Base-by-base conservation (phyloP, 1,284 basidiomycete genomes). In the Heterobasidion irregulare region DNA sequence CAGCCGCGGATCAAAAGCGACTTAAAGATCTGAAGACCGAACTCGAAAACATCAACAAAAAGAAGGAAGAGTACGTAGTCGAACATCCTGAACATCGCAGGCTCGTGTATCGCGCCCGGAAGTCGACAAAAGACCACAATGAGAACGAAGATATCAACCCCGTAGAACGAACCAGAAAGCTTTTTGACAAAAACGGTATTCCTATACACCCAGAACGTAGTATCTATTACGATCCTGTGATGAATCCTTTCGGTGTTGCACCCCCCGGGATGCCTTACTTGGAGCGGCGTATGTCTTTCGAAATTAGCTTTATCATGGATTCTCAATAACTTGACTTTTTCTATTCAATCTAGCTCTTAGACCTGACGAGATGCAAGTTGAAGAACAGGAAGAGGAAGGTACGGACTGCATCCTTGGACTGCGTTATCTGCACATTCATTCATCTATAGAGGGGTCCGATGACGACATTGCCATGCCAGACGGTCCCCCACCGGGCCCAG, bases 241-340 rank as follows among this genome's bases (percentile, higher is more conserved):
- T 96, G 80, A 98, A 98, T 67, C 93, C 94, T 7, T 95, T 80
- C 66, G 95, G 95, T 32, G 92, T 94, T n/a, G 85, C 95, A 18
- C 95, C 95, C 18, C 95, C 95, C 8, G 95, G 95, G 8, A 92
- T 97, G 94, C 93, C 92, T 8, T 98, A 98, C 68, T 72, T 82
- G 51, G 93, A 98, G 66, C 77, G 87, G 72, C 78, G 90, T 93
- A 63, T 71, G 87, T 76, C 45, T 49, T 46, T 36, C 44, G 49
- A 6, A 26, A 26, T 26, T 4, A 26, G 26, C 26, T 26, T 26
- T 26, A 26, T 26, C 6, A 5, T 26, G 26, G 26, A 26, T 26
- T 6, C 26, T 26, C 26, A 26, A 26, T 26, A 26, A 26, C 26
- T 26, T 33, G 10, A 50, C 45, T 46, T 33, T 53, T 56, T 47